phyloP scores from a whole-genome alignment of 768 basidiomycete species.

The Cyathus striatus region DNA sequence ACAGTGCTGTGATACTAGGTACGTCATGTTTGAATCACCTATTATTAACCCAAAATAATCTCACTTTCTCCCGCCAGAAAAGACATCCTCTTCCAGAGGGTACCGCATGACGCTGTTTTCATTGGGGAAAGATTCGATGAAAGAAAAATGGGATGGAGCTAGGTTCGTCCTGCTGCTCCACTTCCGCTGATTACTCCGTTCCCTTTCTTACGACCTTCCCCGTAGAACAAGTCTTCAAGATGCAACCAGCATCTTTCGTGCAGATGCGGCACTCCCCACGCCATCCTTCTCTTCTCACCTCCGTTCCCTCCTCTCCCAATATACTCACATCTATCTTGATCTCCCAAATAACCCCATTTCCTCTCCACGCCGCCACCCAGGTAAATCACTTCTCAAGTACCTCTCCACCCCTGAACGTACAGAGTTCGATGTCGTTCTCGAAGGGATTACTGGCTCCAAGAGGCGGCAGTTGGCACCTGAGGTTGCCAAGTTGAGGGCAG shows the following conservation, averaged over 20 bases:
- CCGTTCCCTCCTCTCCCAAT: constrained; percentile 43
- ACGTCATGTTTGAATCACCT: constrained; percentile 9
- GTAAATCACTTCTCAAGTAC: constrained; percentile 52
- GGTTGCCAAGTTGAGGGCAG: constrained; percentile 62
- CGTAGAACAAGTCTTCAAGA: constrained; percentile 61
- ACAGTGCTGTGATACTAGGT: constrained; percentile 86
- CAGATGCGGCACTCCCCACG: constrained; percentile 67
- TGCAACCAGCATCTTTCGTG: constrained; percentile 63
- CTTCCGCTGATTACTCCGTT: too few relatives aligned
- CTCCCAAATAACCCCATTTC: constrained; percentile 26
- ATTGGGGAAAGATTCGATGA: constrained; percentile 61
- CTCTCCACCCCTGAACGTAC: constrained; percentile 29
- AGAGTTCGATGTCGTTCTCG: constrained; percentile 54
- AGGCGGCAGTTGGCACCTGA: constrained; percentile 56
- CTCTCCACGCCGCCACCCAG: constrained; percentile 20
- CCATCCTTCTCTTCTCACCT: constrained; percentile 53
- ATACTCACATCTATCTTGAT: constrained; percentile 51
- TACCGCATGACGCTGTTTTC: constrained; percentile 88
- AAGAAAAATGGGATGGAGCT: constrained; percentile 93
- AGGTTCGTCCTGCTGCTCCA: constrained; percentile 37
- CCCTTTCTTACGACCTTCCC: constrained; percentile 1
- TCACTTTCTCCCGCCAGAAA: constrained; percentile 43
- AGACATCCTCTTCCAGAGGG: constrained; percentile 59
- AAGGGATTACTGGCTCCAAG: constrained; percentile 41
- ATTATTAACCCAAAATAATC: constrained; percentile 1